phyloP scores from a whole-genome alignment of 2,329 filamentous ascomycete genomes.

The Taxawa tesnikishii region DNA sequence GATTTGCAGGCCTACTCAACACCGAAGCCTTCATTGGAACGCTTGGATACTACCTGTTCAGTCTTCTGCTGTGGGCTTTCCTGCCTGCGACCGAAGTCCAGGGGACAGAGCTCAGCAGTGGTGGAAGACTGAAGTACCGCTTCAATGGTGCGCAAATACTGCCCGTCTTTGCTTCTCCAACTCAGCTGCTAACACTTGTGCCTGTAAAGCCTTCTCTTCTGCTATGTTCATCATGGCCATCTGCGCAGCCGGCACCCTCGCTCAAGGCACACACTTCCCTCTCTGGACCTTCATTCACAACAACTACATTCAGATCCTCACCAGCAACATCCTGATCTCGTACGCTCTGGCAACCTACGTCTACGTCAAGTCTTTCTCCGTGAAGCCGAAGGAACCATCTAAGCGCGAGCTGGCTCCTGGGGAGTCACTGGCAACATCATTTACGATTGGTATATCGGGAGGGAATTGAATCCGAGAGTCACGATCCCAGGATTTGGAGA shows the following conservation, averaged over 20 bases:
- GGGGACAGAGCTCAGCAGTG: constrained; percentile 57
- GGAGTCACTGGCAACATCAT: constrained; percentile 73
- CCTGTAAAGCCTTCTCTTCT: constrained; percentile 63
- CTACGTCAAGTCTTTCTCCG: constrained; percentile 71
- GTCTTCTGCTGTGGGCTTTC: constrained; percentile 59
- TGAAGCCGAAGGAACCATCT: constrained; percentile 61
- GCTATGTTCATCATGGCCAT: constrained; percentile 60
- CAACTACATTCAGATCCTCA: constrained; percentile 78
- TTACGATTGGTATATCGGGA: constrained; percentile 95
- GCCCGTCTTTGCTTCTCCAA: neutral
- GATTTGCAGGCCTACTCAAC: constrained; percentile 58
- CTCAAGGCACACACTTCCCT: constrained; percentile 68
- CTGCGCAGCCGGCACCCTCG: constrained; percentile 59
- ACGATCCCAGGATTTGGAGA: constrained; percentile 68
- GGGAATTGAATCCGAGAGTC: constrained; percentile 84
- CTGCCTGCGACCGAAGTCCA: constrained; percentile 62
- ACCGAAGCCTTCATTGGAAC: constrained; percentile 57
- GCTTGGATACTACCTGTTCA: constrained; percentile 67
- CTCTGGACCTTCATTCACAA: constrained; percentile 91
- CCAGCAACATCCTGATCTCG: constrained; percentile 67
- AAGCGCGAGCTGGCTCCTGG: constrained; percentile 70
- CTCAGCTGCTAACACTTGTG: constrained; percentile 8
- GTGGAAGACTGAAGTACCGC: constrained; percentile 68
- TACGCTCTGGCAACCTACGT: constrained; percentile 63
- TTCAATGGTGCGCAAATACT: constrained; percentile 45